These are phyloP conservation scores for Botrytis galanthina DNA, from an alignment of 2,329 filamentous ascomycete species.

Conservation along the genomic window DNA sequence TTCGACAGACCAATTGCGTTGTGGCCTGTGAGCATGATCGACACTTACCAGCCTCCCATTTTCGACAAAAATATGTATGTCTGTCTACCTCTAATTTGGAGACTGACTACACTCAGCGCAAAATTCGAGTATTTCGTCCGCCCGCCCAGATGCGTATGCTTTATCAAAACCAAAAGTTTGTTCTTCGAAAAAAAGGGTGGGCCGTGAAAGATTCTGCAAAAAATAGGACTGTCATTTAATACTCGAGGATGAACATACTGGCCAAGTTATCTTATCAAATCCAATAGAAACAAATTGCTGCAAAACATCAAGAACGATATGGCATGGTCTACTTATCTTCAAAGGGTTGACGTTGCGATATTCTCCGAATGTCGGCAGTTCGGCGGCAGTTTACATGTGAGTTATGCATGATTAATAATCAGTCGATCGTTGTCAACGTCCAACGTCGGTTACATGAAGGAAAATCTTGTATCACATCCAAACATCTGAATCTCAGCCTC, in stretches of 20 bases:
- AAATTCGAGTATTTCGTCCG: not conserved
- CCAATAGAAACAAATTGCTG: not conserved
- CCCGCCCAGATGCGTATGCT: not conserved
- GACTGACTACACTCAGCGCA: not conserved
- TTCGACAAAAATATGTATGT: not conserved
- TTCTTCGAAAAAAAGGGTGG: not conserved
- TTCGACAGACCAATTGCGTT: not conserved
- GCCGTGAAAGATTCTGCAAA: not conserved
- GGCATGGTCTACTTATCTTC: not conserved
- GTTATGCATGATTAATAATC: conserved; percentile 12
- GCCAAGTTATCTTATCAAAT: not conserved
- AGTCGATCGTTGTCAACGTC: not conserved
- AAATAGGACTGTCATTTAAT: not conserved
- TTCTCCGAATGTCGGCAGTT: not conserved
- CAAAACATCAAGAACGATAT: not conserved
- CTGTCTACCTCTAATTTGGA: not conserved
- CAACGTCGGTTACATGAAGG: not conserved
- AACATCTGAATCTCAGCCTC: not conserved
- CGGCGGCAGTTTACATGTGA: not conserved
- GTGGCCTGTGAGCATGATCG: not conserved
- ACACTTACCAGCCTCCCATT: not conserved
- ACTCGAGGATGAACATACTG: not conserved
- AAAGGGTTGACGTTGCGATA: not conserved
- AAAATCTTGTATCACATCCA: not conserved
- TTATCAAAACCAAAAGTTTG: not conserved